Base-by-base conservation (phyloP, 169 alveolate genomes). In the Plasmodium gonderi region DNA sequence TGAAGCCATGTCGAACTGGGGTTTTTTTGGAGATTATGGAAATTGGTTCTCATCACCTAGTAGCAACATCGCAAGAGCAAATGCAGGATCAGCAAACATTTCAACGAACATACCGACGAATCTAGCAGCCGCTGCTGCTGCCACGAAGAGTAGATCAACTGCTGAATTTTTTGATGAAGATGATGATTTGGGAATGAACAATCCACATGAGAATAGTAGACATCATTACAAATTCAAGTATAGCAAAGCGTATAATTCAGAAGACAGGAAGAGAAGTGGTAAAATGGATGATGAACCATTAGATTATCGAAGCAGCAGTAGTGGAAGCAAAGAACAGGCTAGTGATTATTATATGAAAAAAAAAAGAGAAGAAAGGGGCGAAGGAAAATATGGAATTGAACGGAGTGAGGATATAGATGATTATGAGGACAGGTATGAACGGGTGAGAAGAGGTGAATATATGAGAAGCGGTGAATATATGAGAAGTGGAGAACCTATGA, bases 1-100 rank as follows among this genome's bases (percentile, higher is more conserved):
- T n/a, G n/a, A n/a, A n/a, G 44, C 36, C 72, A 83, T 83, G 92
- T 83, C 92, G 14, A 72, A 72, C 64, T 83, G 92, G 92, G 38
- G 60, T 17, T 80, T 80, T 40, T 69, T 83, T 26, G 77, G 44
- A 2, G 92, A 83, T 4, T 83, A 69, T 29, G 64, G 79, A 12
- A 83, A 9, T 20, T 83, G 92, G 92, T 47, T 83, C n/a, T 5
- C 76, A 31, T 12, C 65, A 33, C 29, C 74, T 14, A 45, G 64
- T 11, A 76, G 42, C 17, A 11, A 76, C 20, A 1, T 76, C 29
- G 11, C 69, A 2, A 26, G 60, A 11, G 20, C 74, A 29, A 78
- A 79, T 11, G 89, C 8, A 11, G 36, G 72, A 3, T 8, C 44
- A 3, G 26, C 54, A 0, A 79, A 1, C 4, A 20, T 45, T 0